Conservation (phyloP, 176 grass and related monocot species). For the Triticum monococcum region DNA sequence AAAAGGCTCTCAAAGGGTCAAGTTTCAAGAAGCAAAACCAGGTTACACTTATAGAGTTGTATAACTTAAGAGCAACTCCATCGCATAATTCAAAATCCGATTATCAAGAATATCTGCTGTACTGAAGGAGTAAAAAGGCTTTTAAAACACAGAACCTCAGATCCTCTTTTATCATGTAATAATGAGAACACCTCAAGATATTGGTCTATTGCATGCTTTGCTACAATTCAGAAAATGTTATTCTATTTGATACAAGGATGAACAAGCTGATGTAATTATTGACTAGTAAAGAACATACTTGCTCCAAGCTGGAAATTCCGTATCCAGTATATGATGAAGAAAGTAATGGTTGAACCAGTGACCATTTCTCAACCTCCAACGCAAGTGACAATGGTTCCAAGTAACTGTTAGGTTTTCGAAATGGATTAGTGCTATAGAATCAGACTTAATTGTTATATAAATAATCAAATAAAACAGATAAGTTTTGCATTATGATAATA, state of each 20-base stretch:
- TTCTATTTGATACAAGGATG: constrained; percentile 16
- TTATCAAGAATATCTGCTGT: neutral
- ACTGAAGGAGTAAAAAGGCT: neutral
- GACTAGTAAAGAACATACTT: constrained; percentile 58
- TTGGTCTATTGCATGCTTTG: neutral
- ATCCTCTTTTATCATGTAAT: neutral
- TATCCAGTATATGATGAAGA: constrained; percentile 99
- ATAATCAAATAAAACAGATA: neutral
- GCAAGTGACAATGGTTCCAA: constrained; percentile 90
- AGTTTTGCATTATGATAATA: neutral
- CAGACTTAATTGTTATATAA: neutral
- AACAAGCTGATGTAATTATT: neutral
- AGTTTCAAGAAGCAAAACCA: neutral
- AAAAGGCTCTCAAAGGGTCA: neutral
- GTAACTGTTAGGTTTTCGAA: constrained; percentile 56
- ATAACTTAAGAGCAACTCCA: neutral
- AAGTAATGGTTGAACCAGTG: constrained; percentile 88
- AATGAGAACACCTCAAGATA: constrained; percentile 1
- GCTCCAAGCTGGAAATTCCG: constrained; percentile 91
- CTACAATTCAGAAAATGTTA: neutral
- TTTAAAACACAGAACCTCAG: constrained; percentile 14
- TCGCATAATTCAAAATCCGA: constrained; percentile 13
- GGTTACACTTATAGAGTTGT: neutral
- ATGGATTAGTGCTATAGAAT: constrained; percentile 11
- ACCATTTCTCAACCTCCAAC: constrained; percentile 90